phyloP scores from a whole-genome alignment of 306 rosid genomes.

The Malus domestica region DNA sequence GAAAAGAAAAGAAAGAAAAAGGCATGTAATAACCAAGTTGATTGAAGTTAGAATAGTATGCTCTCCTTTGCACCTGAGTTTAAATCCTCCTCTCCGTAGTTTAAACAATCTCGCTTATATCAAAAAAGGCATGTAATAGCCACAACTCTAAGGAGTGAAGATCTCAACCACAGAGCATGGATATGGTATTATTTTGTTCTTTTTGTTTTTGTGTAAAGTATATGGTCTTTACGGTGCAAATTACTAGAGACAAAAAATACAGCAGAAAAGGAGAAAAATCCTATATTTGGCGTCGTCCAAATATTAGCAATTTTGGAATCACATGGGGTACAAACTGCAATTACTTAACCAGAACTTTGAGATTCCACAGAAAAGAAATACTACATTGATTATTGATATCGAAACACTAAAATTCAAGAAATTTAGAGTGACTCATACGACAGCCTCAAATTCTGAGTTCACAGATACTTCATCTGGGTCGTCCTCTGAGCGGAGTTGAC shows the following conservation, averaged over 20 bases:
- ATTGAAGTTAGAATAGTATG: too few relatives aligned
- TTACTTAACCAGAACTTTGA: not conserved
- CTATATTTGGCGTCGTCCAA: not conserved
- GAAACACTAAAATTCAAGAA: slow-evolving; percentile 9
- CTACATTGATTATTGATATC: slow-evolving; percentile 23
- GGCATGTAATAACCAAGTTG: not conserved
- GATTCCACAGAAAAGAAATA: slow-evolving; percentile 8
- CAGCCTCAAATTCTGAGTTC: slow-evolving; percentile 67
- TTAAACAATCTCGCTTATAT: not conserved
- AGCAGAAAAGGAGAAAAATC: not conserved
- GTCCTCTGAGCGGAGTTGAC: slow-evolving; percentile 61
- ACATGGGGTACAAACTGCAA: not conserved
- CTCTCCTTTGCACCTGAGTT: too few relatives aligned
- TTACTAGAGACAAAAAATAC: not conserved
- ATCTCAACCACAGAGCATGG: not conserved
- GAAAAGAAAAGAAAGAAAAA: not conserved
- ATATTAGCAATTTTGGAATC: not conserved
- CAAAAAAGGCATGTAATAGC: not conserved
- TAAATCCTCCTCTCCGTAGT: too few relatives aligned
- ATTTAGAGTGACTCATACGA: slow-evolving; percentile 36
- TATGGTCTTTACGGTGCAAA: not conserved
- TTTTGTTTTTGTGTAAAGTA: not conserved
- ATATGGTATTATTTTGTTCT: too few relatives aligned
- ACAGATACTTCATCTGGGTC: slow-evolving; percentile 58
- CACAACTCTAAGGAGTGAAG: not conserved